These are phyloP conservation scores for Tolypocladium tropicale DNA, from an alignment of 2,329 filamentous ascomycete genomes.

Conservation along the genomic window DNA sequence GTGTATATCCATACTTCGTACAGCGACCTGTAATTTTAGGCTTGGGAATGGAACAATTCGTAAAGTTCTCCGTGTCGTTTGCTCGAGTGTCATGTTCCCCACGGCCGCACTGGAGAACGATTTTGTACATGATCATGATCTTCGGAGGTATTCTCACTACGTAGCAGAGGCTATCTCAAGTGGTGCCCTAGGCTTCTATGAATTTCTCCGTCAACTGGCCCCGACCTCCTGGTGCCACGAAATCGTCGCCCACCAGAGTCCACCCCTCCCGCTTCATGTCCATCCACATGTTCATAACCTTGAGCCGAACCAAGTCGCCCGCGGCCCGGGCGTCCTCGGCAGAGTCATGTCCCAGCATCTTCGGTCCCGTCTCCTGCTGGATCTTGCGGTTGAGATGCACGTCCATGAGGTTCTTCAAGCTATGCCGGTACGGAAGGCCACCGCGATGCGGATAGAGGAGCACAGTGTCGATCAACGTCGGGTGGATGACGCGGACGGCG, in stretches of 20 bases:
- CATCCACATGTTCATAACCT: constrained; percentile 61
- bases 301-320: constrained; percentile 70
- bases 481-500: constrained; percentile 72
- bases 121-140: no score
- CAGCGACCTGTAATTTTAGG: constrained; percentile 26
- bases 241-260: constrained; percentile 41
- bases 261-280: constrained; percentile 58
- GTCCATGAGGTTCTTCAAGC: constrained; percentile 65
- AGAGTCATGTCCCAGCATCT: constrained; percentile 69
- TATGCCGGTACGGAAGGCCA: constrained; percentile 67
- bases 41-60: constrained; percentile 8
- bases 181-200: constrained; percentile 17
- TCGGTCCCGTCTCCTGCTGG: constrained; percentile 51
- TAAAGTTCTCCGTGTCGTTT: not conserved
- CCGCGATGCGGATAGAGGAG: constrained; percentile 70
- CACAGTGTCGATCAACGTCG: constrained; percentile 74
- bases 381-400: constrained; percentile 65
- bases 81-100: not conserved
- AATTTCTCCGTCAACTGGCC: constrained; percentile 26
- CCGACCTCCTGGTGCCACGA: constrained; percentile 26
- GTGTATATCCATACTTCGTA: constrained; percentile 12
- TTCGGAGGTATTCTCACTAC: not conserved
- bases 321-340: constrained; percentile 85
- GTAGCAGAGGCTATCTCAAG: not conserved
- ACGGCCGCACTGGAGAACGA: not conserved